Percentiles rank a stretch among this genome's conserved stretches.
These are phyloP conservation scores for Triticum dicoccoides DNA, from an alignment of 176 grass and related monocot species.

Conservation along the genomic window DNA sequence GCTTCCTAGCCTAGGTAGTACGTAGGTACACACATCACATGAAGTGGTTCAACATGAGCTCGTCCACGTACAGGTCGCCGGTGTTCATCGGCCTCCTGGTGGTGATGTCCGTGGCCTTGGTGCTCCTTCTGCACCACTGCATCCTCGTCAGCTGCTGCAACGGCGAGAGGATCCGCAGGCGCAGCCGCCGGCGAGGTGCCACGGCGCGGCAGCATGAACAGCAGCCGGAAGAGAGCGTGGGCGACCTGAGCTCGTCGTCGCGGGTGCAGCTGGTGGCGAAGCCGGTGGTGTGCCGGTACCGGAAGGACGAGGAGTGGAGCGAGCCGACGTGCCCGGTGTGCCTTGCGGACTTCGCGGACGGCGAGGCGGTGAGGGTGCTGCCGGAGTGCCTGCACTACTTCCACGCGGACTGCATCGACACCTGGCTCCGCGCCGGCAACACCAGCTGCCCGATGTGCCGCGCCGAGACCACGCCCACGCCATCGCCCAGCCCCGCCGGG, in stretches of 20 bases:
- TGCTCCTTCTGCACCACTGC: conserved; percentile 40
- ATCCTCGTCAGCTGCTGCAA: conserved; percentile 31
- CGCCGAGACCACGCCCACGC: conserved; percentile 29
- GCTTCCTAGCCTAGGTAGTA: neutral
- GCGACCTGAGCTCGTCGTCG: conserved; percentile 30
- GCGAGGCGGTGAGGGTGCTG: conserved; percentile 40
- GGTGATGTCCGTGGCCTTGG: conserved; percentile 21
- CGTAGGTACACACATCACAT: neutral
- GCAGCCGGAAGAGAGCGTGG: neutral
- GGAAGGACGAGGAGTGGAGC: conserved; percentile 25
- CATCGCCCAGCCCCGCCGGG: neutral
- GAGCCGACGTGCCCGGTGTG: conserved; percentile 45
- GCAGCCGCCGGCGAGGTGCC: neutral
- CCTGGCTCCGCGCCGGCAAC: conserved; percentile 32
- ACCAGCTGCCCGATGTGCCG: conserved; percentile 57
- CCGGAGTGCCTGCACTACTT: conserved; percentile 56
- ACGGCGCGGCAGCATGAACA: neutral
- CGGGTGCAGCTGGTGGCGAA: conserved; percentile 17
- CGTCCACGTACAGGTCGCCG: conserved; percentile 23
- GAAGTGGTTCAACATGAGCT: neutral
- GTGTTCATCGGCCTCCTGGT: conserved; percentile 36
- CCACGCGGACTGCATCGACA: conserved; percentile 49
- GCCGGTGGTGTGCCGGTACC: conserved; percentile 28
- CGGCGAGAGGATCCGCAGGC: neutral
- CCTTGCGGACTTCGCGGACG: conserved; percentile 44